phyloP scores from a whole-genome alignment of 2,329 filamentous ascomycete genomes.

The Lachnellula arida region DNA sequence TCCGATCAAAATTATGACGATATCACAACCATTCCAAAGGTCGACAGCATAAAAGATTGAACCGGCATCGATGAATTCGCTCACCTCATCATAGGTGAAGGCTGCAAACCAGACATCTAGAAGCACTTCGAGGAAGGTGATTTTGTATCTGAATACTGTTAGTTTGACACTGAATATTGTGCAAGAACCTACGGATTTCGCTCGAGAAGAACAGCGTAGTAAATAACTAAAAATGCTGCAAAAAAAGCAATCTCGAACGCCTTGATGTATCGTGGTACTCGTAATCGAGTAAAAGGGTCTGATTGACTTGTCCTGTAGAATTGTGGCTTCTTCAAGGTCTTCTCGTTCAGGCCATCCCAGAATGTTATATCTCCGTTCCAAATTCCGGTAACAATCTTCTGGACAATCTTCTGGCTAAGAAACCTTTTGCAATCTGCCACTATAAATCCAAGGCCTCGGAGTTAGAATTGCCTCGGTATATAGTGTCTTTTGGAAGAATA shows the following conservation, averaged over 20 bases:
- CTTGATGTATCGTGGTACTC: slow-evolving; percentile 82
- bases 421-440: slow-evolving; percentile 81
- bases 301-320: slow-evolving; percentile 65
- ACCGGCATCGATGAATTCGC: slow-evolving; percentile 80
- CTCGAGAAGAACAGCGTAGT: slow-evolving; percentile 80
- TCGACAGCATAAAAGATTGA: slow-evolving; percentile 80
- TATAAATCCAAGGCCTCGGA: no score
- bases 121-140: slow-evolving; percentile 65
- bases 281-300: slow-evolving; percentile 69
- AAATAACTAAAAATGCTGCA: slow-evolving; percentile 67
- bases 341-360: slow-evolving; percentile 72
- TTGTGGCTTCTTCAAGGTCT: slow-evolving; percentile 69
- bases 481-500: no score
- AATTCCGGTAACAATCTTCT: slow-evolving; percentile 77
- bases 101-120: slow-evolving; percentile 84
- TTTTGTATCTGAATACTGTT: slow-evolving; percentile 37
- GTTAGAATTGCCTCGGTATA: no score
- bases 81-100: slow-evolving; percentile 83
- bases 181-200: slow-evolving; percentile 47
- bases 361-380: slow-evolving; percentile 86
- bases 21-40: slow-evolving; percentile 72
- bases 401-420: slow-evolving; percentile 72
- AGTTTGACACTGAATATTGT: background rate
- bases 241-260: slow-evolving; percentile 82
- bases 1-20: slow-evolving; percentile 70